Percentiles rank a stretch among this genome's conserved stretches.
These are phyloP conservation scores for Pyrus betulifolia DNA, from an alignment of 306 rosid genomes.

Conservation along the genomic window DNA sequence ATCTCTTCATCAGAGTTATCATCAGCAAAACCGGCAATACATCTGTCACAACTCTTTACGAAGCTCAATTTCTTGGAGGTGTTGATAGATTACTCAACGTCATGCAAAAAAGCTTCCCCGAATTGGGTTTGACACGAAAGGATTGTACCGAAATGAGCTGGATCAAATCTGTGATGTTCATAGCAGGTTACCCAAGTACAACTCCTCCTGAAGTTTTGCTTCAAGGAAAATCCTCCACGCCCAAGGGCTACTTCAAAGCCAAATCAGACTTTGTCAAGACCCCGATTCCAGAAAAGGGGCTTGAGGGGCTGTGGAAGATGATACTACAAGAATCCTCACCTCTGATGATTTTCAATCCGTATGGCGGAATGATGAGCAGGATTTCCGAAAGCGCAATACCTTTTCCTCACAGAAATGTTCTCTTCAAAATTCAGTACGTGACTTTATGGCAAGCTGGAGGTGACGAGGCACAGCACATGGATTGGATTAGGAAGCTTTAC, in stretches of 20 bases:
- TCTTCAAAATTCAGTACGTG: conserved; percentile 63
- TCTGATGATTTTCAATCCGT: conserved; percentile 55
- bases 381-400: conserved; percentile 54
- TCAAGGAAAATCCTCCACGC: conserved; percentile 44
- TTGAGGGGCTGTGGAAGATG: conserved; percentile 69
- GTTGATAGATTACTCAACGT: conserved; percentile 43
- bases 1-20: conserved; percentile 54
- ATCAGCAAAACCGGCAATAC: conserved; percentile 28
- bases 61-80: conserved; percentile 55
- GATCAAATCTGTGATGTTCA: conserved; percentile 60
- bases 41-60: conserved; percentile 50
- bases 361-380: conserved; percentile 66
- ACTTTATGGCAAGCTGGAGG: conserved; percentile 34
- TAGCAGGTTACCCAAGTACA: conserved; percentile 53
- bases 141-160: conserved; percentile 62
- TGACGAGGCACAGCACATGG: conserved; percentile 35
- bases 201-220: conserved; percentile 53
- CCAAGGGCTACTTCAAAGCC: conserved; percentile 72
- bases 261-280: conserved; percentile 67
- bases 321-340: conserved; percentile 42
- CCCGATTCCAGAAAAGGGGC: conserved; percentile 48
- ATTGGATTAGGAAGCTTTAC: conserved; percentile 71
- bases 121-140: conserved; percentile 46
- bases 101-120: conserved; percentile 51
- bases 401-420: conserved; percentile 68